These are phyloP conservation scores for Suillus alpinus DNA, from an alignment of 768 basidiomycete species.

Conservation along the genomic window DNA sequence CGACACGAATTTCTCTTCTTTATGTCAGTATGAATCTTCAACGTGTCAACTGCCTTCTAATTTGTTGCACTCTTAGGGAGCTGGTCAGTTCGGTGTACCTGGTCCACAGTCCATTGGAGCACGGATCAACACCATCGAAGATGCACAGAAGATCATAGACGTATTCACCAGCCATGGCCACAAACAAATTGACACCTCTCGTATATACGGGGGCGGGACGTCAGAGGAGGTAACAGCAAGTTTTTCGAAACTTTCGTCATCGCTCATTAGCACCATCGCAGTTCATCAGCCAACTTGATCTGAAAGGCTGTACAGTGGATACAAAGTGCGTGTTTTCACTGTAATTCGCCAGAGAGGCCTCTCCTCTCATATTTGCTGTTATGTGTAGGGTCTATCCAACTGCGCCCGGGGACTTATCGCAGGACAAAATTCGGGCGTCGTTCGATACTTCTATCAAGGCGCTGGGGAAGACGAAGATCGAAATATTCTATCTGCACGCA, in stretches of 20 bases:
- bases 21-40: neutral
- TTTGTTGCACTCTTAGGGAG: slow-evolving; percentile 9
- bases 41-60: neutral
- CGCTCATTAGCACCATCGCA: neutral
- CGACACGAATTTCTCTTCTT: neutral
- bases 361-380: neutral
- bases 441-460: slow-evolving; percentile 11
- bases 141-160: slow-evolving; percentile 20
- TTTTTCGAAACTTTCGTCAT: neutral
- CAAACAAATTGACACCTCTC: slow-evolving; percentile 13
- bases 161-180: slow-evolving; percentile 13
- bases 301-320: slow-evolving; percentile 18
- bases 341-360: neutral
- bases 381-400: slow-evolving; percentile 9
- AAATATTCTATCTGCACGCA: slow-evolving; percentile 38
- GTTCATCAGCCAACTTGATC: slow-evolving; percentile 15
- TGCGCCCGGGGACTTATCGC: slow-evolving; percentile 6
- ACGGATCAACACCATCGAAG: slow-evolving; percentile 12
- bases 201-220: slow-evolving; percentile 11
- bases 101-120: slow-evolving; percentile 6
- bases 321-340: slow-evolving; percentile 14
- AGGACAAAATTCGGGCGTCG: slow-evolving; percentile 8
- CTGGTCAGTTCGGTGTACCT: slow-evolving; percentile 15
- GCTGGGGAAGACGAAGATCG: slow-evolving; percentile 10
- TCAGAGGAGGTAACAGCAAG: slow-evolving; percentile 13